These are phyloP conservation scores for Talaromyces albobiverticillius DNA, from an alignment of 2,329 filamentous ascomycete species.

Conservation along the genomic window DNA sequence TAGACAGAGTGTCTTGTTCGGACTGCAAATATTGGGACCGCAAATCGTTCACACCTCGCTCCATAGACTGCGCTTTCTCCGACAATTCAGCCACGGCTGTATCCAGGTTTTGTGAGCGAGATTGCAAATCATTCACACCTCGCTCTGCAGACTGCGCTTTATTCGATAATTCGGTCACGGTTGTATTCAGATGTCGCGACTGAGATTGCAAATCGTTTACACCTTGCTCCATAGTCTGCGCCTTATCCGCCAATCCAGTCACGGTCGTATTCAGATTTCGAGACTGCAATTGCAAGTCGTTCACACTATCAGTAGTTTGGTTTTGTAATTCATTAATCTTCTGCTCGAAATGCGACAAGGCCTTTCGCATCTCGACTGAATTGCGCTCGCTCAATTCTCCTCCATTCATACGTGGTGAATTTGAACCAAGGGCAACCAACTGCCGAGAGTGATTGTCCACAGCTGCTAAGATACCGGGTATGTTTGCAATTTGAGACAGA, in stretches of 20 bases:
- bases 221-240: neutral
- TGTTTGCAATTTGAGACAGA: conserved; percentile 13
- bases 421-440: neutral
- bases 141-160: neutral
- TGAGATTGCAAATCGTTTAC: conserved; percentile 1
- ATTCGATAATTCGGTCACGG: neutral
- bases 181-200: neutral
- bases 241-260: neutral
- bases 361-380: neutral
- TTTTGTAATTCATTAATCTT: neutral
- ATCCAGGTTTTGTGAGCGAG: no score
- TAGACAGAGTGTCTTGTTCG: no score
- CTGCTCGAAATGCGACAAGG: neutral
- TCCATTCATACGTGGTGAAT: neutral
- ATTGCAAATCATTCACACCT: neutral
- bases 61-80: no score
- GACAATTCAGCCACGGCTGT: no score
- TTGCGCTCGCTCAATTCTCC: neutral
- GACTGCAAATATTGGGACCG: no score
- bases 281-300: neutral
- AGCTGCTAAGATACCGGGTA: neutral
- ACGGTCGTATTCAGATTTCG: neutral
- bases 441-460: conserved; percentile 5
- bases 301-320: neutral
- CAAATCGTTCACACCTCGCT: no score